Evolutionary conservation across 257 asterid species (phyloP), one percentile per base, ranked within the genome.

Genomic region (Nicotiana sylvestris): DNA sequence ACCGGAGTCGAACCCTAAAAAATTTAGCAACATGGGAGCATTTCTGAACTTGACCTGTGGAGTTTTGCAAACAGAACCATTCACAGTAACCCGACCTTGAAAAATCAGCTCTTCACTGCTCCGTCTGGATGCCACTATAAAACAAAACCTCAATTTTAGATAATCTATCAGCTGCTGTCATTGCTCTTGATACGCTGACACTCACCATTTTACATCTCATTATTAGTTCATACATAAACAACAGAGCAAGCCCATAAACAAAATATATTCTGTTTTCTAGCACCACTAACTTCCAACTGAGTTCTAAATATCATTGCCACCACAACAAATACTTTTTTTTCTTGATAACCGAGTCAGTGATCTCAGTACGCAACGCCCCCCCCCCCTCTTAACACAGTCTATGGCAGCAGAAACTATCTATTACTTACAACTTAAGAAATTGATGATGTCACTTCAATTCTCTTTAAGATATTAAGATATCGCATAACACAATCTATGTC

Each of bases 101-200:
- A 93, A 93, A 79, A 96, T 94, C 86, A 96, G 91, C 88, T 96
- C 98, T 83, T 94, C 99, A 21, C 99, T 85, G 88, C 98, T 96
- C 87, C 99, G 88, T 87, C 99, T 90, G 51, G 99, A 96, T 56
- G 98, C 98, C 88, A 96, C 99, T 96, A 88, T 43, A 79, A 79
- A 85, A 87, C 58, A 57, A 82, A 82, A 80, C 66, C 85, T 78
- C 3, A 62, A 79, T 60, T 51, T 51, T 2, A 76, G 29, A 51
- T 51, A 76, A 29, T 32, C 66, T 17, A 49, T 11, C 53, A 58
- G 64, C 21, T 21, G n/a, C n/a, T 60, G 16, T 9, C 16, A 37
- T 18, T 32, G 27, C 57, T 27, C 55, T 13, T 51, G 6, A 33
- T 56, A 55, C 17, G 18, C 30, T 27, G n/a, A 13, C 2, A 16